These are phyloP conservation scores for Funneliformis caledonium DNA, from an alignment of 371 early-diverging fungal species.

Conservation along the genomic window DNA sequence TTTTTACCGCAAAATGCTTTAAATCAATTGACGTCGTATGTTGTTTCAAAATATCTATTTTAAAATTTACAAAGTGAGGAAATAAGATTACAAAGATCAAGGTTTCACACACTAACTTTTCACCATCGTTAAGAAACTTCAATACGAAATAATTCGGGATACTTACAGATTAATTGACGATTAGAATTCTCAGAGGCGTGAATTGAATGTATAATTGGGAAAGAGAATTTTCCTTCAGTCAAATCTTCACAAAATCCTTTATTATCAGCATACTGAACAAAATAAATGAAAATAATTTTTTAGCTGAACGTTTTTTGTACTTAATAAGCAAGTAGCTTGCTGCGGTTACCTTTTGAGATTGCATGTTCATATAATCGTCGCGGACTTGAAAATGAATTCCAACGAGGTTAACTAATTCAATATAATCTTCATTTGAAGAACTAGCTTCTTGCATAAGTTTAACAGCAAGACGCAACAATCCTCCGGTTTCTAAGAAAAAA, in stretches of 20 bases:
- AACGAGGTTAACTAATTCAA: constrained; percentile 80
- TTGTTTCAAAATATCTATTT: constrained; percentile 83
- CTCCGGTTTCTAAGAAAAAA: constrained; percentile 81
- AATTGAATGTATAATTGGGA: constrained; percentile 91
- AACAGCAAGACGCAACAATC: constrained; percentile 88
- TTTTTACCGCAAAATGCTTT: constrained; percentile 84
- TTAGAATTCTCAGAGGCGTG: constrained; percentile 58
- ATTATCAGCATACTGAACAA: constrained; percentile 76
- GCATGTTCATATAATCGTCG: constrained; percentile 95
- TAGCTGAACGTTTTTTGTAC: neutral
- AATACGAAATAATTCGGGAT: neutral
- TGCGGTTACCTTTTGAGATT: constrained; percentile 71
- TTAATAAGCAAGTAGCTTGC: neutral
- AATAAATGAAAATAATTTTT: neutral
- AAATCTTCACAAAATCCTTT: constrained; percentile 98
- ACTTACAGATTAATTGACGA: constrained; percentile 68
- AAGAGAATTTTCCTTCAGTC: constrained; percentile 97
- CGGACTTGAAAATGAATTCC: constrained; percentile 95
- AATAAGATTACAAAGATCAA: too few relatives aligned
- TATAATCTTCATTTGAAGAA: constrained; percentile 64
- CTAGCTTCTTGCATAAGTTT: constrained; percentile 84
- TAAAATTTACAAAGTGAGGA: neutral
- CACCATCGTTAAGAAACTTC: too few relatives aligned
- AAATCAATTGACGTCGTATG: constrained; percentile 77
- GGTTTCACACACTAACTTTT: too few relatives aligned